Evolutionary conservation across 441 rosid species (phyloP), one percentile per base, ranked within the genome.

Genomic region (Syzygium malaccense): DNA sequence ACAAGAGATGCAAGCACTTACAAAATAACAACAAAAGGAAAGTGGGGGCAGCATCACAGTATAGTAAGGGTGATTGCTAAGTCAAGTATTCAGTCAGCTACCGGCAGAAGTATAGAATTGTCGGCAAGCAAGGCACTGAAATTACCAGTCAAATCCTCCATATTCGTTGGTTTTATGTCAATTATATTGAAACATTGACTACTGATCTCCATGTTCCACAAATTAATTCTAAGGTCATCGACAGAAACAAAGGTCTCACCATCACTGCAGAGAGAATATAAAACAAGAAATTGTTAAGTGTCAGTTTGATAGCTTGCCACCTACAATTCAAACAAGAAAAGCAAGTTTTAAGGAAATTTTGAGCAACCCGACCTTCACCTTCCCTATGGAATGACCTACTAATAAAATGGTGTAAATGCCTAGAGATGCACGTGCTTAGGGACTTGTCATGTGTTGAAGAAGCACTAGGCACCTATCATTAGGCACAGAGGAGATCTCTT

Each of bases 241-340:
- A 96, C 95, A 33, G 98, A 96, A 87, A 95, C 91, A 92, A 95
- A 95, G 80, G 96, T 95, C 93, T 95, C 97, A 53, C 97, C 95
- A 89, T 96, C 98, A 90, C 97, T 96, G 94, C 88, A 89, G 85
- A 92, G 89, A 88, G 88, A 89, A 87, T 88, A 90, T 53, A 84
- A 84, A 89, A 85, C 86, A 75, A 90, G 66, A 86, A 9, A 9
- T 37, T 86, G 84, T 48, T 64, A 15, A 54, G 19, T 86, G 15
- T 86, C 55, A 18, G 84, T 41, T 83, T 20, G 54, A 57, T 33
- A 10, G 28, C 80, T 33, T 33, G 80, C 48, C 48, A 33, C 37
- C 49, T 48, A 68, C 80, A 33, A 68, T 33, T 68, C 15, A 10
- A 68, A 33, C 49, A 75, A 41, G 51, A 75, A 23, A 75, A 75